Percentiles rank a stretch among this genome's conserved stretches.
These are phyloP conservation scores for Lachnellula willkommii DNA, from an alignment of 2,329 filamentous ascomycete species.

Conservation along the genomic window DNA sequence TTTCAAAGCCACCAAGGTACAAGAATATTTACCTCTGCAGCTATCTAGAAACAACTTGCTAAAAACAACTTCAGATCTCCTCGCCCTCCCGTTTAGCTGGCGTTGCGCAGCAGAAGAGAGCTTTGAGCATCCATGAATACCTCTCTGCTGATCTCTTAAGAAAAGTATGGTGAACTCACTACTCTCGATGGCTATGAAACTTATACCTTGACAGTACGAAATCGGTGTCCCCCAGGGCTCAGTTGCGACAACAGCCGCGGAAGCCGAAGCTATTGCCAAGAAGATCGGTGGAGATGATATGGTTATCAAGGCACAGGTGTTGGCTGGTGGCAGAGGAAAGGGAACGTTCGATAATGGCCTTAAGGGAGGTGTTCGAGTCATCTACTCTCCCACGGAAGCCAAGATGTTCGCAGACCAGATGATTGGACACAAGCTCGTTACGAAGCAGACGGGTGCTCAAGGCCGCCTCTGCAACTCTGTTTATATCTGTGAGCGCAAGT, in stretches of 20 bases:
- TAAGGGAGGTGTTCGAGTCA: conserved; percentile 96
- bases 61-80: conserved; percentile 36
- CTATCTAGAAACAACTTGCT: conserved; percentile 20
- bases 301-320: conserved; percentile 99
- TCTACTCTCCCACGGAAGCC: conserved; percentile 95
- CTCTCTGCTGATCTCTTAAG: conserved; percentile 87
- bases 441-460: conserved; percentile 93
- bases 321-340: conserved; percentile 96
- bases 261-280: conserved; percentile 89
- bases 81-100: conserved; percentile 56
- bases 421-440: conserved; percentile 99
- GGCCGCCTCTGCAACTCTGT: conserved; percentile 95
- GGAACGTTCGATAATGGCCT: conserved; percentile 96
- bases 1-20: conserved; percentile 70
- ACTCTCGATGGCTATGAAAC: conserved; percentile 19
- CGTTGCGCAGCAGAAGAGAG: conserved; percentile 71
- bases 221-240: conserved; percentile 86
- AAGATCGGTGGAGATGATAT: conserved; percentile 90
- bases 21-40: conserved; percentile 13
- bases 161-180: conserved; percentile 43
- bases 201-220: conserved; percentile 66
- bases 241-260: conserved; percentile 75
- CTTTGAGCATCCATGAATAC: conserved; percentile 97
- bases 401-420: conserved; percentile 98
- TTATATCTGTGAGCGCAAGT: conserved; percentile 99